Evolutionary conservation across 805 yeast species (phyloP).

Genomic region (Saccharomycopsis fermentans): DNA sequence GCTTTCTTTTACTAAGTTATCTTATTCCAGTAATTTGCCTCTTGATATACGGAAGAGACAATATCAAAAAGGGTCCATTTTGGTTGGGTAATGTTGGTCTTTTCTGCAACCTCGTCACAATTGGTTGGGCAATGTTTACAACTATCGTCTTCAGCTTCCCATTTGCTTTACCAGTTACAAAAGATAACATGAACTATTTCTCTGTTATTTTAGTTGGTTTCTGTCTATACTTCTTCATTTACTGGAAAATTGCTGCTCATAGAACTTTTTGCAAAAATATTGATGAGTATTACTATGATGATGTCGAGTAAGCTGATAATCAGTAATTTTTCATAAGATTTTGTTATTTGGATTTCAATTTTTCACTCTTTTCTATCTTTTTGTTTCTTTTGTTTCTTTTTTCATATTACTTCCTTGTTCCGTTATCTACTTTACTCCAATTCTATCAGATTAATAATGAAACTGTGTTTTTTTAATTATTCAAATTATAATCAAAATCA

Average conservation of each 20-base stretch:
- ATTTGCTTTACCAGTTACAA: slow-evolving; percentile 47
- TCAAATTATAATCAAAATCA: too few species aligned
- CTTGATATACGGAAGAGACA: slow-evolving; percentile 39
- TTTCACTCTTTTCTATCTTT: neutral
- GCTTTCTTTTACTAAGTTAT: slow-evolving; percentile 49
- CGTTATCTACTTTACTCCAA: neutral
- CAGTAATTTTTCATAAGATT: too few species aligned
- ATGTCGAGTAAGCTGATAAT: slow-evolving; percentile 6
- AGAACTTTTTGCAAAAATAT: slow-evolving; percentile 18
- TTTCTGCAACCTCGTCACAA: slow-evolving; percentile 38
- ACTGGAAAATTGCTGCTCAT: slow-evolving; percentile 40
- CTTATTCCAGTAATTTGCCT: slow-evolving; percentile 43
- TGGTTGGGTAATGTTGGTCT: slow-evolving; percentile 52
- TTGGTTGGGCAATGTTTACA: slow-evolving; percentile 51
- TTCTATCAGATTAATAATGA: too few species aligned
- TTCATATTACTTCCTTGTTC: neutral
- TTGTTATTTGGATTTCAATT: too few species aligned
- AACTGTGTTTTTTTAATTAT: too few species aligned
- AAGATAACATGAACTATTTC: slow-evolving; percentile 59
- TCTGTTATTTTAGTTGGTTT: slow-evolving; percentile 44
- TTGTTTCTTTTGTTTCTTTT: neutral
- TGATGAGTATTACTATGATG: slow-evolving; percentile 17
- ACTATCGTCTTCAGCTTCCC: slow-evolving; percentile 59
- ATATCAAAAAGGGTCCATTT: slow-evolving; percentile 52
- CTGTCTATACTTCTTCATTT: slow-evolving; percentile 33